These are phyloP conservation scores for Fusarium ambrosium DNA, from an alignment of 2,329 filamentous ascomycete genomes.

Conservation along the genomic window DNA sequence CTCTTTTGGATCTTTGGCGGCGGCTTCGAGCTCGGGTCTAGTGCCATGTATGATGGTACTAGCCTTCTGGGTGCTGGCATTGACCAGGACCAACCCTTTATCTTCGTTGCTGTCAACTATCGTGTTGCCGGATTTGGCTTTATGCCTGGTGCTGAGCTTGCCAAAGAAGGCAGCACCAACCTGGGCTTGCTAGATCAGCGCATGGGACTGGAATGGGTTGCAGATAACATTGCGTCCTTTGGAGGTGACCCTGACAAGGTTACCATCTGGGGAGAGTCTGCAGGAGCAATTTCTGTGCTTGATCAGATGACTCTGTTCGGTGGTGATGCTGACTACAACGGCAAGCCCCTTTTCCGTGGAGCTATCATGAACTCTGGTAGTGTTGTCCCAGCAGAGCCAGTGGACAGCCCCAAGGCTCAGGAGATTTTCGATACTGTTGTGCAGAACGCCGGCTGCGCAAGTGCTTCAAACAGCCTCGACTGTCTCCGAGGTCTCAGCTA, in stretches of 20 bases:
- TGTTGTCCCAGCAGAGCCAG: slow-evolving; percentile 70
- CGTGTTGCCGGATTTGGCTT: slow-evolving; percentile 82
- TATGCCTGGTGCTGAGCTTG: slow-evolving; percentile 76
- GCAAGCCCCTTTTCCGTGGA: slow-evolving; percentile 79
- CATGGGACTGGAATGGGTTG: slow-evolving; percentile 80
- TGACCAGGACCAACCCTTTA: slow-evolving; percentile 65
- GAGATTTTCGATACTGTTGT: slow-evolving; percentile 74
- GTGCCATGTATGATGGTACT: slow-evolving; percentile 65
- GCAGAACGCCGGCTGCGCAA: slow-evolving; percentile 70
- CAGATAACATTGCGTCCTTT: slow-evolving; percentile 82
- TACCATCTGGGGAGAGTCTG: slow-evolving; percentile 83
- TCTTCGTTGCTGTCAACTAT: slow-evolving; percentile 85
- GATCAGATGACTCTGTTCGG: slow-evolving; percentile 82
- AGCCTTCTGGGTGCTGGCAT: slow-evolving; percentile 62
- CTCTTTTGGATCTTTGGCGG: slow-evolving; percentile 80
- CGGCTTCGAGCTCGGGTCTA: slow-evolving; percentile 70
- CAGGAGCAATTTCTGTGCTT: slow-evolving; percentile 79
- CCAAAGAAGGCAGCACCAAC: slow-evolving; percentile 76
- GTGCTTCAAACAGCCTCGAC: slow-evolving; percentile 68
- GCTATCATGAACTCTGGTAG: slow-evolving; percentile 84
- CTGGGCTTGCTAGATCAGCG: slow-evolving; percentile 80
- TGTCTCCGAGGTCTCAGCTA: slow-evolving; percentile 76
- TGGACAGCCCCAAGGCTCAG: slow-evolving; percentile 77
- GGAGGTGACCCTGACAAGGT: slow-evolving; percentile 85
- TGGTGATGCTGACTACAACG: slow-evolving; percentile 81